Evolutionary conservation across 257 asterid genomes (phyloP), one percentile per base, ranked within the genome.

Genomic region (Scutellaria minor): DNA sequence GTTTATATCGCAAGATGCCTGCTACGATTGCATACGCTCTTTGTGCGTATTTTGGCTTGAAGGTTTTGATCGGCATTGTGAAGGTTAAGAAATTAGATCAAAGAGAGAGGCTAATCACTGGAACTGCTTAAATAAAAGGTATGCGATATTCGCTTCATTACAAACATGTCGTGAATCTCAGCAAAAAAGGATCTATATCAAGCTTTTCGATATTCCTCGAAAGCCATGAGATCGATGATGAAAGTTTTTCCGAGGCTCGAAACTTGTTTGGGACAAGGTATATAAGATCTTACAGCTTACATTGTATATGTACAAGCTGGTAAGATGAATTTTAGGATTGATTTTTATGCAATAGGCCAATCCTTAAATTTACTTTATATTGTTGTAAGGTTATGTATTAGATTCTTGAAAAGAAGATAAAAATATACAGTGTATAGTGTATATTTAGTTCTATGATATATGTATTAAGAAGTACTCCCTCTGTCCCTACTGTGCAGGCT

Each of bases 71-170:
- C 20, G 96, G 97, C 75, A 55, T 89, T 9, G 46, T 94, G 68
- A 91, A 87, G 70, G 97, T 94, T 42, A 88, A 88, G 85, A 89
- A 74, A 80, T 83, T 91, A 7, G 99, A 94, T 71, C 91, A 91
- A 80, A 81, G 88, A 77, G 99, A 94, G 77, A 84, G 81, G 77
- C 85, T 94, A 70, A 78, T 94, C 74, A 94, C 97, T 11, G 97
- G 99, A 73, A 94, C 97, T 37, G 97, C 99, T 53, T 93, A 64
- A 71, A 64, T 10, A 66, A 48, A 61, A 31, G 86, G 90, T 84
- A 73, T 66, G 82, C 47, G 9, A 11, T 55, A 55, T 56, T 64
- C 13, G 35, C 31, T 52, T 45, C n/a, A 18, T 60, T 31, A n/a
- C 13, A n/a, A n/a, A 60, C 27, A 9, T n/a, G 10, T 10, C n/a